These are phyloP conservation scores for Phytopythium aichiense DNA, from an alignment of 352 stramenopile genomes.

Conservation along the genomic window DNA sequence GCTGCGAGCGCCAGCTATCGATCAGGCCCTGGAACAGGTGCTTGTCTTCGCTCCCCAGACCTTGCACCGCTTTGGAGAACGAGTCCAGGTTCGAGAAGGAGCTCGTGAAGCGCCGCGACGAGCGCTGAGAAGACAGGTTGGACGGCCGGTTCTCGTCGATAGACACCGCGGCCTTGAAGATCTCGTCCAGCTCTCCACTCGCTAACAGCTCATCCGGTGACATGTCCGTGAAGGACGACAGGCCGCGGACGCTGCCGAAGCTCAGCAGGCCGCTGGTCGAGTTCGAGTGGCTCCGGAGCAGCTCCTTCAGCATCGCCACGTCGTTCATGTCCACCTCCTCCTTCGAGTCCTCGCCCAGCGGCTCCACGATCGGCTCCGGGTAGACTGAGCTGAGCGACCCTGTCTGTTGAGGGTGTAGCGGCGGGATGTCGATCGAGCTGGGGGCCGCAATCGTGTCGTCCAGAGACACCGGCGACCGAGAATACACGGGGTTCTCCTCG, in stretches of 20 bases:
- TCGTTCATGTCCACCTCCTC: constrained; percentile 60
- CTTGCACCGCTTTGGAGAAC: constrained; percentile 50
- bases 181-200: constrained; percentile 78
- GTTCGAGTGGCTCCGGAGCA: constrained; percentile 64
- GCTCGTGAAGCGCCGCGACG: constrained; percentile 44
- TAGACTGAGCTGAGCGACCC: constrained; percentile 26
- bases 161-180: constrained; percentile 63
- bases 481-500: constrained; percentile 7
- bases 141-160: constrained; percentile 45
- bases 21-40: constrained; percentile 69
- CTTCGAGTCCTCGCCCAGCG: constrained; percentile 48
- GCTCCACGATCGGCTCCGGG: constrained; percentile 63
- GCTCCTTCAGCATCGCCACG: constrained; percentile 60
- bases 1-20: constrained; percentile 38
- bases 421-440: constrained; percentile 9
- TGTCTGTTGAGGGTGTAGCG: constrained; percentile 13
- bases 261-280: constrained; percentile 40
- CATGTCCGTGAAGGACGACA: constrained; percentile 68
- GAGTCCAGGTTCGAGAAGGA: constrained; percentile 55
- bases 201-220: constrained; percentile 71
- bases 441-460: constrained; percentile 16
- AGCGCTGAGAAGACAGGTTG: constrained; percentile 17
- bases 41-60: constrained; percentile 55
- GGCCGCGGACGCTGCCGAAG: constrained; percentile 45
- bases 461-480: constrained; percentile 6